A percentile compares a stretch with the other conserved stretches of the same genome.
Conservation (phyloP, 1,139 yeast genomes). For the Saccharomyces hybrid region DNA sequence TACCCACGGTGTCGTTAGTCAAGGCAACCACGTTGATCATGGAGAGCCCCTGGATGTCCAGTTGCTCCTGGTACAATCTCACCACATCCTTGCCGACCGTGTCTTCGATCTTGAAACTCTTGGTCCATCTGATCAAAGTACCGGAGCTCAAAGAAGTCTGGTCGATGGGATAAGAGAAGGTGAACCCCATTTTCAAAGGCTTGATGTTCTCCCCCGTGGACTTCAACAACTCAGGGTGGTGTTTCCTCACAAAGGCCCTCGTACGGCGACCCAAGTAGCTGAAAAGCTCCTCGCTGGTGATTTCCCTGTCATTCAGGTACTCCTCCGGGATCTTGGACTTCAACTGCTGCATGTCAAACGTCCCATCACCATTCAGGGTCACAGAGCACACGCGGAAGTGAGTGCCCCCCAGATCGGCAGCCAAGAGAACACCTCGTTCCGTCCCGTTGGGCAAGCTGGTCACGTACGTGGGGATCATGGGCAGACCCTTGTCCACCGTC, state of each 20-base stretch:
- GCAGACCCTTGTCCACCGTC: constrained; percentile 40
- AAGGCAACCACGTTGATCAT: constrained; percentile 75
- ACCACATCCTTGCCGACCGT: constrained; percentile 81
- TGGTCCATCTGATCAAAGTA: constrained; percentile 86
- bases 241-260: constrained; percentile 50
- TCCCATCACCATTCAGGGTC: constrained; percentile 68
- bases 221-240: constrained; percentile 42
- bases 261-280: constrained; percentile 66
- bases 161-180: constrained; percentile 86
- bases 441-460: constrained; percentile 74
- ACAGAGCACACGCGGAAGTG: constrained; percentile 87
- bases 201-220: constrained; percentile 12
- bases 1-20: constrained; percentile 94
- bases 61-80: constrained; percentile 55
- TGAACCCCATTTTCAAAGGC: constrained; percentile 74
- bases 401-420: constrained; percentile 85
- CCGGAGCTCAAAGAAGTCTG: constrained; percentile 78
- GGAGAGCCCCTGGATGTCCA: constrained; percentile 41
- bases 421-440: constrained; percentile 68
- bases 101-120: constrained; percentile 81
- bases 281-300: constrained; percentile 55
- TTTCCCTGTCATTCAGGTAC: constrained; percentile 41
- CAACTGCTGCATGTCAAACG: constrained; percentile 62
- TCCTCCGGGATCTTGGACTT: constrained; percentile 70
- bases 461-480: constrained; percentile 85